Conservation (phyloP, 495 filamentous ascomycete species). For the Trichoderma reesei region DNA sequence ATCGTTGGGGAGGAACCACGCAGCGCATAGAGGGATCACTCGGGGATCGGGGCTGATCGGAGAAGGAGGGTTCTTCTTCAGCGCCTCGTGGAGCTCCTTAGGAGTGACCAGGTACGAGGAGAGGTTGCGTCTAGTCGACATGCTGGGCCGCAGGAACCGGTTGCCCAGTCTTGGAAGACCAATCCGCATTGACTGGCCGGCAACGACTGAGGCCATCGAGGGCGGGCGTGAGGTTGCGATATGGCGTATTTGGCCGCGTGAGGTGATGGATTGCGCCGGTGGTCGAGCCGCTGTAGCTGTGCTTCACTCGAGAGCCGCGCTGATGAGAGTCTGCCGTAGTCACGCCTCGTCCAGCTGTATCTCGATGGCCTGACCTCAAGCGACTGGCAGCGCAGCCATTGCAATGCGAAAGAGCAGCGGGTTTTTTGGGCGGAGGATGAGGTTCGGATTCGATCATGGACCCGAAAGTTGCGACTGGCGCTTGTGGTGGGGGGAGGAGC, state of each 20-base stretch:
- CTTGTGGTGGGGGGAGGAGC: constrained; percentile 5
- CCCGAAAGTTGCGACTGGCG: not conserved
- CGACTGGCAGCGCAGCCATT: constrained; percentile 5
- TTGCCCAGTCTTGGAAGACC: not conserved
- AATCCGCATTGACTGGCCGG: not conserved
- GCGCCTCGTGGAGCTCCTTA: constrained; percentile 64
- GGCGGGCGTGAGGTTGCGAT: not conserved
- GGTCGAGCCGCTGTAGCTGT: not conserved
- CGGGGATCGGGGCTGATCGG: constrained; percentile 68
- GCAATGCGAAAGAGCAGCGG: not conserved
- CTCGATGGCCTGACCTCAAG: not conserved
- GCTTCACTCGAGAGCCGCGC: not conserved
- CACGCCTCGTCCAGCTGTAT: not conserved
- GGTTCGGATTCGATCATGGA: not conserved
- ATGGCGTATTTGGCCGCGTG: not conserved
- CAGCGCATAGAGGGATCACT: constrained; percentile 78
- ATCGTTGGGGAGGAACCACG: constrained; percentile 95
- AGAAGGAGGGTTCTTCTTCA: constrained; percentile 64
- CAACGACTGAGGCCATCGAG: not conserved
- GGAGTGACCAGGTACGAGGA: constrained; percentile 80
- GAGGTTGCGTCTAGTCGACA: constrained; percentile 29
- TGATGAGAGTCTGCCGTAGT: not conserved
- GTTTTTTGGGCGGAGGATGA: not conserved
- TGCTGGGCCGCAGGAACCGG: not conserved
- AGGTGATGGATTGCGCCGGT: not conserved